phyloP scores from a whole-genome alignment of 2,329 filamentous ascomycete species.

The Shiraia sp. region DNA sequence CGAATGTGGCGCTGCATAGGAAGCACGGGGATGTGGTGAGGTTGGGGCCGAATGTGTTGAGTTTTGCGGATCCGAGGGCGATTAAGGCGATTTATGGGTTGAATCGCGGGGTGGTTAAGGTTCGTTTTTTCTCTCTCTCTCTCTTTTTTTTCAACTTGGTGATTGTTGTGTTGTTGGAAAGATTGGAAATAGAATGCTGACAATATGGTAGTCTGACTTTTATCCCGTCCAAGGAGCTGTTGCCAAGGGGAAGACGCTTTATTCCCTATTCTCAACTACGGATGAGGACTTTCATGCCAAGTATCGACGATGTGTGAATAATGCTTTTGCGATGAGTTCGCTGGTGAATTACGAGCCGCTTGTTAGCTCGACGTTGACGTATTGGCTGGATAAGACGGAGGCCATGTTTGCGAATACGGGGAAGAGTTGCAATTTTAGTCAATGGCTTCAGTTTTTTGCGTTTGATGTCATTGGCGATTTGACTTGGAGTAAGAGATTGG shows the following conservation, averaged over 20 bases:
- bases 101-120: constrained; percentile 81
- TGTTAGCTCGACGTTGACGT: constrained; percentile 72
- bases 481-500: constrained; percentile 74
- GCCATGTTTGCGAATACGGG: constrained; percentile 48
- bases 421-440: constrained; percentile 64
- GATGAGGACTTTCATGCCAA: constrained; percentile 76
- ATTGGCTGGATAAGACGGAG: constrained; percentile 64
- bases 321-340: constrained; percentile 76
- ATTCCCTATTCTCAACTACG: constrained; percentile 75
- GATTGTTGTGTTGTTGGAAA: too few species aligned
- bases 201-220: constrained; percentile 67
- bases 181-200: too few species aligned
- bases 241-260: constrained; percentile 67
- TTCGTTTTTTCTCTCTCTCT: too few species aligned
- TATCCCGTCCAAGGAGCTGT: constrained; percentile 79
- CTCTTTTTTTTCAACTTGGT: too few species aligned
- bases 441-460: constrained; percentile 79
- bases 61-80: constrained; percentile 73
- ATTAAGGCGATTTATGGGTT: constrained; percentile 78
- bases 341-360: constrained; percentile 80
- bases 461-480: constrained; percentile 82
- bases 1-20: constrained; percentile 68
- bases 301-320: constrained; percentile 75
- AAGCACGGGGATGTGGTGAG: constrained; percentile 75
- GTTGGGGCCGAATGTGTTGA: constrained; percentile 73